Base-by-base conservation (phyloP, 2,329 filamentous ascomycete genomes). In the Rachicladosporium sp. region DNA sequence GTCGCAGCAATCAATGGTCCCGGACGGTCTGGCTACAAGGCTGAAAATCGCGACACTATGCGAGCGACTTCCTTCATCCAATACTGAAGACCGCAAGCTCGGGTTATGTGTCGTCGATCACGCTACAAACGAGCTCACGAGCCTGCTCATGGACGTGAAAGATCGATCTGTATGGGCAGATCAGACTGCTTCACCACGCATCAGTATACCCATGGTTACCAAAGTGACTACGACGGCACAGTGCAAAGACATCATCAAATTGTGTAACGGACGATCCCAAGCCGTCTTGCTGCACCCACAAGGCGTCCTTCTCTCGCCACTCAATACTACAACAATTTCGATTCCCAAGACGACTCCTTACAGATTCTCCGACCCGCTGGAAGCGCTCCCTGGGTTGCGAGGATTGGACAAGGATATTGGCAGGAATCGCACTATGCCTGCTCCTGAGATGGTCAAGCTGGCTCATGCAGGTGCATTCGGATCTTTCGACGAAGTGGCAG, bases 101-200 rank as follows among this genome's bases (percentile, higher is more conserved):
- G 43, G 46, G 3, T 19, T 59, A 4, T 58, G 52, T 33, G 39
- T 58, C 4, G 54, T 53, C 35, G 49, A 58, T 23, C 43, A 36
- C 35, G 23, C 21, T 7, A 49, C 36, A 5, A 41, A 44, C n/a
- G 46, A 50, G 10, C 33, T 54, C 2, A 42, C 46, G 9, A 44
- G 47, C 19, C 15, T 56, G 6, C 40, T 43, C 4, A 29, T 59
- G 6, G 43, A 43, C 10, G 37, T 58, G 37, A 56, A 52, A 42
- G 43, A 49, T 15, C 42, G 51, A n/a, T 19, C 42, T 3, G 43
- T 57, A 12, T 56, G 50, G 50, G 49, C 50, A 7, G 48, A 49
- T 29, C 23, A 46, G 8, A 12, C 37, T 10, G 27, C 37, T 1
- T 45, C 43, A 8, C 37, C 40, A 5, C 36, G 36, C 4, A 40